Percentiles rank a stretch among this genome's conserved stretches.
Evolutionary conservation across 441 rosid genomes (phyloP).

Genomic region (Aquilaria agallochum): DNA sequence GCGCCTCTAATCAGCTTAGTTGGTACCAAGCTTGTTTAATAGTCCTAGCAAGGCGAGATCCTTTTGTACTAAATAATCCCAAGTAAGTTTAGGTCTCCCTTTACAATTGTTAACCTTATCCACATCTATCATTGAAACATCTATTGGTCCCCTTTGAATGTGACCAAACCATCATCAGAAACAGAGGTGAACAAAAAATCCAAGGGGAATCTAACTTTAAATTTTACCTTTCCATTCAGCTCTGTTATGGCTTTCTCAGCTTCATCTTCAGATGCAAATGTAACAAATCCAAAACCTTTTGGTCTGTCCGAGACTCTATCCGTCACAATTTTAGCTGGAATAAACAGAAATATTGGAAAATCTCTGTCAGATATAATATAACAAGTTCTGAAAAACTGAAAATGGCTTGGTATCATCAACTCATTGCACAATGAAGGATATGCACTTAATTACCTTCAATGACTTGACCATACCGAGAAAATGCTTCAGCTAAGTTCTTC

Average conservation of each 20-base stretch:
- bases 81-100: no score
- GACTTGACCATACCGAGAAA: conserved; percentile 83
- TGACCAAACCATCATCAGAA: no score
- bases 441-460: conserved; percentile 52
- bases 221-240: conserved; percentile 68
- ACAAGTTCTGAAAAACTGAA: neutral
- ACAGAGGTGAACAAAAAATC: no score
- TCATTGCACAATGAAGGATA: neutral
- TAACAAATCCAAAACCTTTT: conserved; percentile 89
- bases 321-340: conserved; percentile 57
- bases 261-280: conserved; percentile 81
- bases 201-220: no score
- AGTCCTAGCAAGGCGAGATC: no score
- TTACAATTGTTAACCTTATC: no score
- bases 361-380: neutral
- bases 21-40: no score
- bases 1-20: no score
- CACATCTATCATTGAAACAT: no score
- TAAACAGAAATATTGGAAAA: conserved; percentile 4
- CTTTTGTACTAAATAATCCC: no score
- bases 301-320: conserved; percentile 69
- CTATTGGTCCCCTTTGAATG: no score
- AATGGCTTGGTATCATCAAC: neutral
- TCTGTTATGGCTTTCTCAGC: conserved; percentile 55
- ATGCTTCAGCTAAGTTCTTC: conserved; percentile 60